These are phyloP conservation scores for Chytriomyces sp. DNA, from an alignment of 192 early-diverging fungal species.

Conservation along the genomic window DNA sequence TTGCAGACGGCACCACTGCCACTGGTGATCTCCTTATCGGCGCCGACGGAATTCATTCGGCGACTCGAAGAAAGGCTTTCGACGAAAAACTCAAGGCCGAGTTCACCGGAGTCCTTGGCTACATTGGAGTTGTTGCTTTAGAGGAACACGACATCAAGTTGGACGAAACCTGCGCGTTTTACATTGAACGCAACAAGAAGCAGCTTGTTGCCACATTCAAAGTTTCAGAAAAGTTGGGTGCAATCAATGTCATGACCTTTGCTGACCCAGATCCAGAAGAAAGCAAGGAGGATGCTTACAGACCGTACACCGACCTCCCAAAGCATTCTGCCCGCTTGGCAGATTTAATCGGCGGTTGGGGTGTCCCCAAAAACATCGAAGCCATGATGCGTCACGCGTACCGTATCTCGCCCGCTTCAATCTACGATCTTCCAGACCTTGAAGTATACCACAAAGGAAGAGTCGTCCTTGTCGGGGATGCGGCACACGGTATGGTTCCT, in stretches of 20 bases:
- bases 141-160: constrained; percentile 3
- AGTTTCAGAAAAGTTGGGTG: constrained; percentile 7
- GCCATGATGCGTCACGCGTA: constrained; percentile 18
- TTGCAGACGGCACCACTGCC: background rate
- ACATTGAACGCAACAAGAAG: constrained; percentile 14
- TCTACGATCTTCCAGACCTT: constrained; percentile 22
- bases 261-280: constrained; percentile 13
- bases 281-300: background rate
- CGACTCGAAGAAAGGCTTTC: constrained; percentile 26
- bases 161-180: constrained; percentile 9
- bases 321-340: constrained; percentile 3
- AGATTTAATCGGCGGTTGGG: constrained; percentile 1
- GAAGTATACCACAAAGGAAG: constrained; percentile 22
- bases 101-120: constrained; percentile 23
- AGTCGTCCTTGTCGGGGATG: constrained; percentile 28
- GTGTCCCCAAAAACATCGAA: background rate
- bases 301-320: constrained; percentile 19
- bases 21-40: constrained; percentile 26
- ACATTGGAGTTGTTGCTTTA: constrained; percentile 9
- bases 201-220: constrained; percentile 9
- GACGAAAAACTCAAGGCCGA: constrained; percentile 26
- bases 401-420: constrained; percentile 19
- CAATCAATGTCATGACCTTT: constrained; percentile 16
- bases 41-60: constrained; percentile 25
- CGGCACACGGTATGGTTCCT: constrained; percentile 41